These are phyloP conservation scores for Yarrowia yakushimensis DNA, from an alignment of 805 yeast genomes.

Conservation along the genomic window DNA sequence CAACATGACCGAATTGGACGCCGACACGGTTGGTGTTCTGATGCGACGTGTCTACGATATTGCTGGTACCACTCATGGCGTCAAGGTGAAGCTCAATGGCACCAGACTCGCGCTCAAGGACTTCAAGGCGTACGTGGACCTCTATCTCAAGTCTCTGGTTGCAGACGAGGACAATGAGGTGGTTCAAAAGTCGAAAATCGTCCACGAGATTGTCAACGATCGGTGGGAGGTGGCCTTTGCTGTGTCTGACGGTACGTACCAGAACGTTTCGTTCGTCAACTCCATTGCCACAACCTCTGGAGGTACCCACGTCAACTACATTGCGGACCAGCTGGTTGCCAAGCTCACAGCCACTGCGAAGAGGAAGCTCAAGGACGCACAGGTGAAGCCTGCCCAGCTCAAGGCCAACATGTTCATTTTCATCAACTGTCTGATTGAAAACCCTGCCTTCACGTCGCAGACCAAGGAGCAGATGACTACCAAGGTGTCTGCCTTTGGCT, in stretches of 20 bases:
- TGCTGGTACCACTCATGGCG: slow-evolving; percentile 86
- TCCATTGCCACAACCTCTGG: slow-evolving; percentile 97
- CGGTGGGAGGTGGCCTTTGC: slow-evolving; percentile 98
- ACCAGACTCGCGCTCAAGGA: slow-evolving; percentile 62
- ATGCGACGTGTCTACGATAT: slow-evolving; percentile 93
- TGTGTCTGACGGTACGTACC: slow-evolving; percentile 82
- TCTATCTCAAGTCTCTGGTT: slow-evolving; percentile 69
- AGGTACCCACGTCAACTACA: slow-evolving; percentile 88
- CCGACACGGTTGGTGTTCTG: slow-evolving; percentile 76
- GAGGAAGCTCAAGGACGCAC: slow-evolving; percentile 61
- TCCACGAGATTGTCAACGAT: slow-evolving; percentile 75
- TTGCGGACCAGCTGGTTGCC: slow-evolving; percentile 77
- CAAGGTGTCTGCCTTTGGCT: slow-evolving; percentile 82
- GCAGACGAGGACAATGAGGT: slow-evolving; percentile 37
- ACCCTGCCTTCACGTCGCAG: slow-evolving; percentile 96
- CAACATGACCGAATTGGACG: slow-evolving; percentile 79
- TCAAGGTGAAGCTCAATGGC: slow-evolving; percentile 75
- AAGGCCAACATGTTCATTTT: slow-evolving; percentile 86
- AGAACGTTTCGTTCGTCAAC: slow-evolving; percentile 94
- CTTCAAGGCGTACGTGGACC: slow-evolving; percentile 83
- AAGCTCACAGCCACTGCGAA: slow-evolving; percentile 71
- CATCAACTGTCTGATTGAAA: slow-evolving; percentile 86
- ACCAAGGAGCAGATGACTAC: slow-evolving; percentile 95
- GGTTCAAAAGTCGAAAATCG: slow-evolving; percentile 54
- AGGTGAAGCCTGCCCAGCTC: slow-evolving; percentile 83